Base-by-base conservation (phyloP, 331 rosid species). In the Quercus phellos region DNA sequence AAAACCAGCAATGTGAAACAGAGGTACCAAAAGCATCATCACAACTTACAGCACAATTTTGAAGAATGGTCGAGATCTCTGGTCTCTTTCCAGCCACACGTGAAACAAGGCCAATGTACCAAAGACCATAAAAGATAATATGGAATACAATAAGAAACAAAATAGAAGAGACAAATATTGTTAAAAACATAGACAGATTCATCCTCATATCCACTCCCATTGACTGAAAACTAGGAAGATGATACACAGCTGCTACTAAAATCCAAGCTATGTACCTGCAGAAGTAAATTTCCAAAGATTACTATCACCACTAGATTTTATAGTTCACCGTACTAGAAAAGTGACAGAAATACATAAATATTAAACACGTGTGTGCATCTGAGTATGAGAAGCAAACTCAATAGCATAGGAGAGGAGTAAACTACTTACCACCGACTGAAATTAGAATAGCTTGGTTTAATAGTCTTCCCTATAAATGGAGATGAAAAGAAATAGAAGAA, bases 401-500 rank as follows among this genome's bases (percentile, higher is more conserved):
- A 38, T 19, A 60, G 12, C n/a, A n/a, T 16, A 50, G 18, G 3
- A 64, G 42, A 56, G 29, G 66, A 54, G 54, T n/a, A 26, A 30
- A 18, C 22, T 70, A 84, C 98, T 90, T 84, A 93, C 99, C 99
- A 95, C 78, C 98, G 90, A 82, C 97, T 93, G 82, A 95, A 95
- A 91, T 95, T 91, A 82, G 99, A 95, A 89, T 95, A 95, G 83
- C 98, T 95, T 5, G 98, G 99, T 77, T 95, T 89, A 84, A 95
- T 87, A 81, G 99, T 93, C 91, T 95, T 95, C 85, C 97, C 96
- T 51, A 95, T 67, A 88, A 95, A 95, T 54, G 99, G 99, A 6
- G 99, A 93, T 4, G 99, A 92, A 86, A 95, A 95, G 92, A 95
- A 95, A 89, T 95, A 95, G 85, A 95, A 95, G 90, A 95, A 93